These are phyloP conservation scores for Penicillium sumatraense DNA, from an alignment of 2,329 filamentous ascomycete genomes.

Conservation along the genomic window DNA sequence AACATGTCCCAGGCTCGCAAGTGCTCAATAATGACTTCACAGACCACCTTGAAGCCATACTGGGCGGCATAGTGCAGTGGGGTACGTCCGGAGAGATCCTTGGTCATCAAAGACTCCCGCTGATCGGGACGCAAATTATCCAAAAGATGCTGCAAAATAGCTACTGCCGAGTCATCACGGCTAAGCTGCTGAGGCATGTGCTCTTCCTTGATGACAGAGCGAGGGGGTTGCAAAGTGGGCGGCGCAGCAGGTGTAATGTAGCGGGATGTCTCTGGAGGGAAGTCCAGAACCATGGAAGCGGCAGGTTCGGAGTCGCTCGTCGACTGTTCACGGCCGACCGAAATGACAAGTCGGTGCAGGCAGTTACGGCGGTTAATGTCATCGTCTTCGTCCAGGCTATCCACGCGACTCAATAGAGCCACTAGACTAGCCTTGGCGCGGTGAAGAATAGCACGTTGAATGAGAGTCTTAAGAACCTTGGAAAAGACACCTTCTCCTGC, in stretches of 20 bases:
- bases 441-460: slow-evolving; percentile 65
- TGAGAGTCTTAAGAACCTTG: slow-evolving; percentile 53
- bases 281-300: slow-evolving; percentile 55
- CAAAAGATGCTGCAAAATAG: slow-evolving; percentile 67
- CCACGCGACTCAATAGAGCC: slow-evolving; percentile 70
- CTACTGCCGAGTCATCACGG: slow-evolving; percentile 75
- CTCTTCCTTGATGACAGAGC: slow-evolving; percentile 69
- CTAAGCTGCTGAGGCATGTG: slow-evolving; percentile 63
- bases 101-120: slow-evolving; percentile 66
- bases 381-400: slow-evolving; percentile 79
- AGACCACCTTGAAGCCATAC: slow-evolving; percentile 91
- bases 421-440: slow-evolving; percentile 73
- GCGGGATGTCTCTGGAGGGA: slow-evolving; percentile 62
- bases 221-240: slow-evolving; percentile 65
- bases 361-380: slow-evolving; percentile 95
- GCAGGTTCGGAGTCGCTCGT: slow-evolving; percentile 59
- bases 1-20: slow-evolving; percentile 92
- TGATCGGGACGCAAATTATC: slow-evolving; percentile 72
- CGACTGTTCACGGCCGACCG: slow-evolving; percentile 77
- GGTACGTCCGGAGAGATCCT: slow-evolving; percentile 79
- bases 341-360: slow-evolving; percentile 88
- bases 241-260: slow-evolving; percentile 81
- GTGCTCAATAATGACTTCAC: slow-evolving; percentile 80
- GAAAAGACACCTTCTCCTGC: slow-evolving; percentile 70
- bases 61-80: slow-evolving; percentile 94